These are phyloP conservation scores for Blastobotrys chiropterorum DNA, from an alignment of 805 yeast genomes.

Conservation along the genomic window DNA sequence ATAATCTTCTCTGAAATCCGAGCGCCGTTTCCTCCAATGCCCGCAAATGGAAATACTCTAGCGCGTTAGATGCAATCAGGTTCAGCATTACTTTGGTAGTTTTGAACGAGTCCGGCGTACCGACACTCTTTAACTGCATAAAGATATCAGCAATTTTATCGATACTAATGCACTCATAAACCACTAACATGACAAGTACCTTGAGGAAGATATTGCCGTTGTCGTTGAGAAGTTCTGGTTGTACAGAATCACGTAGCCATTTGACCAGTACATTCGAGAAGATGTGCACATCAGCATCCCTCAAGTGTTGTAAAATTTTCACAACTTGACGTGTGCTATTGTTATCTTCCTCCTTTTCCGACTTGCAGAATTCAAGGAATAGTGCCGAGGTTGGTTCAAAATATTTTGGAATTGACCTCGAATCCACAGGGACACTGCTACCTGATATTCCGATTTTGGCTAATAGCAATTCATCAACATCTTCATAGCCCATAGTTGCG, in stretches of 20 bases:
- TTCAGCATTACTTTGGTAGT: constrained; percentile 16
- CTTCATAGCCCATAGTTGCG: neutral
- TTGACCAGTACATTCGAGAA: constrained; percentile 19
- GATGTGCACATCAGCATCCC: constrained; percentile 15
- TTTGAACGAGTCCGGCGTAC: constrained; percentile 19
- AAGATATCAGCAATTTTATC: constrained; percentile 32
- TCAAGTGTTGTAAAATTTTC: constrained; percentile 18
- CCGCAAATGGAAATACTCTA: constrained; percentile 8
- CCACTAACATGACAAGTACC: constrained; percentile 34
- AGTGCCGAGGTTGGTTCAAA: constrained; percentile 11
- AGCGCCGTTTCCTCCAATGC: constrained; percentile 17
- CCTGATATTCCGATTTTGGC: neutral
- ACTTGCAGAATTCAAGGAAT: constrained; percentile 13
- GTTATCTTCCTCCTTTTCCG: constrained; percentile 5
- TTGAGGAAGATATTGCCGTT: constrained; percentile 34
- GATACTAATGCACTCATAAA: constrained; percentile 34
- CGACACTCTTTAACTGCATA: constrained; percentile 19
- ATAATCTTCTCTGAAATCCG: constrained; percentile 19
- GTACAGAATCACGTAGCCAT: constrained; percentile 28
- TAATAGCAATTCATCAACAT: neutral
- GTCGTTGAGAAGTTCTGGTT: constrained; percentile 18
- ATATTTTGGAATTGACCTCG: constrained; percentile 8
- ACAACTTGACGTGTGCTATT: constrained; percentile 13
- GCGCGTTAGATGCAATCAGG: constrained; percentile 15
- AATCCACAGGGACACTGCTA: constrained; percentile 8